Evolutionary conservation across 345 rosid genomes (phyloP).

Genomic region (Durio zibethinus): DNA sequence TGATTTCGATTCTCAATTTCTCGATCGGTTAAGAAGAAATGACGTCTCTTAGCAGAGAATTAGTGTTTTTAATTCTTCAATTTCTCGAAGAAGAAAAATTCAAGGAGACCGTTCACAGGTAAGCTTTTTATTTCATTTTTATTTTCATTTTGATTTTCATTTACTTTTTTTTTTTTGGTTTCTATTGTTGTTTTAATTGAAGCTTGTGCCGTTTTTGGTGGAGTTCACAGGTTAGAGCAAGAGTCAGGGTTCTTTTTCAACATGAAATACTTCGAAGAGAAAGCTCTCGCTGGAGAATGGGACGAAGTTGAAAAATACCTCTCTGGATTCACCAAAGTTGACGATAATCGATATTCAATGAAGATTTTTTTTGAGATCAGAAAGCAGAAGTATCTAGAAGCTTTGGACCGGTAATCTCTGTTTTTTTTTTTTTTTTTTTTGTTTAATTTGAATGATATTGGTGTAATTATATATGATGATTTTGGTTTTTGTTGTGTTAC

Average conservation of each 20-base stretch:
- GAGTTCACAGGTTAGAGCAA: constrained; percentile 22
- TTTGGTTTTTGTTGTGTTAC: constrained; percentile 11
- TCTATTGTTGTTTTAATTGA: constrained; percentile 14
- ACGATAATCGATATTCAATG: constrained; percentile 45
- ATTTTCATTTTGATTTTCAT: not conserved
- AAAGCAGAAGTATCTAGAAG: constrained; percentile 62
- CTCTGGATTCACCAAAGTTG: constrained; percentile 37
- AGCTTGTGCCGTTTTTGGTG: not conserved
- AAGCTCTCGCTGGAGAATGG: constrained; percentile 35
- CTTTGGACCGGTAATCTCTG: constrained; percentile 45
- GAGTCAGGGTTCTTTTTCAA: constrained; percentile 37
- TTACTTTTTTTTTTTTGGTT: not conserved
- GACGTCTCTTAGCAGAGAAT: constrained; percentile 72
- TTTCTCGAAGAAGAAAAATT: constrained; percentile 74
- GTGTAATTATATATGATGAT: not conserved
- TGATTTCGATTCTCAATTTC: not conserved
- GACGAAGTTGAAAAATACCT: constrained; percentile 38
- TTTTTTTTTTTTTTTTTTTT: not conserved
- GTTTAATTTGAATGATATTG: constrained; percentile 11
- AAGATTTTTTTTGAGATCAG: constrained; percentile 58
- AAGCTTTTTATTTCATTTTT: constrained; percentile 8
- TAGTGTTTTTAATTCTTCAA: constrained; percentile 72
- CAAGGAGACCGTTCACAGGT: constrained; percentile 72
- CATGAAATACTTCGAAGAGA: constrained; percentile 34
- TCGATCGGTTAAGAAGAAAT: constrained; percentile 20